phyloP scores from a whole-genome alignment of 768 basidiomycete genomes.

The Hypsizygus marmoreus region DNA sequence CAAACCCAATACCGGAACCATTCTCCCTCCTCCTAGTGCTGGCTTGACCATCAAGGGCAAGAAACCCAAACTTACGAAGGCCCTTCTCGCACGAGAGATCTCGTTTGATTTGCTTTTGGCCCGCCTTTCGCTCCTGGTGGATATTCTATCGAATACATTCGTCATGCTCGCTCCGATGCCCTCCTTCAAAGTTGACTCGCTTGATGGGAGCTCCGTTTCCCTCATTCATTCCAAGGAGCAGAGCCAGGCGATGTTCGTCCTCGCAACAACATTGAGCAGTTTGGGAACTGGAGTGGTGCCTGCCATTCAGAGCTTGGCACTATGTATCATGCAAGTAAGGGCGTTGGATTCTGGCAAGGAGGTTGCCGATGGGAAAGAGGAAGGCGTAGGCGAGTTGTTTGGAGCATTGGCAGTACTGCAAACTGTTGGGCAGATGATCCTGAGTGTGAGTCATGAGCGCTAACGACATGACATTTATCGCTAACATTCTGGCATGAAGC shows the following conservation, averaged over 20 bases:
- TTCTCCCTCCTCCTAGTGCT: slow-evolving; percentile 2
- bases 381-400: slow-evolving; percentile 58
- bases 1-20: slow-evolving; percentile 4
- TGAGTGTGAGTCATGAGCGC: slow-evolving; percentile 37
- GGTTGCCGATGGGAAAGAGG: slow-evolving; percentile 23
- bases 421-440: slow-evolving; percentile 68
- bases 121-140: slow-evolving; percentile 62
- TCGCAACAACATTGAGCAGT: slow-evolving; percentile 57
- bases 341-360: slow-evolving; percentile 28
- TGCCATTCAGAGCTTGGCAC: slow-evolving; percentile 70
- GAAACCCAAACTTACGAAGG: slow-evolving; percentile 50
- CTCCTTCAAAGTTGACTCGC: slow-evolving; percentile 28
- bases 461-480: not conserved
- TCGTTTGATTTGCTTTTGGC: slow-evolving; percentile 69
- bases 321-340: slow-evolving; percentile 59
- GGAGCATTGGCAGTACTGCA: slow-evolving; percentile 74
- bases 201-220: slow-evolving; percentile 1
- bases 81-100: slow-evolving; percentile 63
- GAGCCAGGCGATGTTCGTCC: slow-evolving; percentile 58
- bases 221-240: slow-evolving; percentile 15
- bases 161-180: slow-evolving; percentile 58
- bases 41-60: slow-evolving; percentile 16
- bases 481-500: slow-evolving; percentile 35
- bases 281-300: slow-evolving; percentile 71
- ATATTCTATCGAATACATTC: slow-evolving; percentile 63